These are phyloP conservation scores for Populus ilicifolia DNA, from an alignment of 345 rosid species.

Conservation along the genomic window DNA sequence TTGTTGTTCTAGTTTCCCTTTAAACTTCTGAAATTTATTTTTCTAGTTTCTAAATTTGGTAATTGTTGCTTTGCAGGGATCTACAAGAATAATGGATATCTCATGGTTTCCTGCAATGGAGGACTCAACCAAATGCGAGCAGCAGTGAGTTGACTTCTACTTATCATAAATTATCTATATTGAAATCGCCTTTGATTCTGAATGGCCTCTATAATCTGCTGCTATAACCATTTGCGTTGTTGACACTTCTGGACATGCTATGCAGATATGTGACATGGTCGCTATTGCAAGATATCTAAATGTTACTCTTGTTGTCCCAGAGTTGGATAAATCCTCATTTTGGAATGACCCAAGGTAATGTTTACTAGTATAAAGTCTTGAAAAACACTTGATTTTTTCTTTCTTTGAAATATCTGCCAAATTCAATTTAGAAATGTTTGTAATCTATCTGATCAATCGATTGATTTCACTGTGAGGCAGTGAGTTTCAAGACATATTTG, in stretches of 20 bases:
- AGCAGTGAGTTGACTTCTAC: conserved; percentile 53
- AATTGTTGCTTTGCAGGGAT: conserved; percentile 46
- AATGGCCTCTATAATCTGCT: not conserved
- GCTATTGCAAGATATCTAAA: conserved; percentile 79
- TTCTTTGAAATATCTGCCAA: not conserved
- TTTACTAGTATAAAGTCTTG: not conserved
- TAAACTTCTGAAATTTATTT: not conserved
- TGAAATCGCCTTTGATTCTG: not conserved
- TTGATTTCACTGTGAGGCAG: conserved; percentile 34
- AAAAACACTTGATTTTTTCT: not conserved
- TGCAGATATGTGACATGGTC: conserved; percentile 97
- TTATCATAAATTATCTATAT: conserved; percentile 5
- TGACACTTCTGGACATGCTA: conserved; percentile 17
- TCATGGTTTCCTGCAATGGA: conserved; percentile 95
- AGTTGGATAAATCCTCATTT: conserved; percentile 89
- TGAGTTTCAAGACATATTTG: conserved; percentile 90
- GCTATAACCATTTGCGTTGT: not conserved
- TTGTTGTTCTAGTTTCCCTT: not conserved
- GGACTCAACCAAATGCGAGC: conserved; percentile 99
- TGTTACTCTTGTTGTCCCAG: conserved; percentile 90
- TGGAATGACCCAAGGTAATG: conserved; percentile 91
- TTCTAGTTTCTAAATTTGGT: not conserved
- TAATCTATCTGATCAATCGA: conserved; percentile 9
- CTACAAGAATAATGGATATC: conserved; percentile 85
- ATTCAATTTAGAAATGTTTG: conserved; percentile 5